These are phyloP conservation scores for Blastobotrys apis DNA, from an alignment of 1,139 yeast genomes.

Conservation along the genomic window DNA sequence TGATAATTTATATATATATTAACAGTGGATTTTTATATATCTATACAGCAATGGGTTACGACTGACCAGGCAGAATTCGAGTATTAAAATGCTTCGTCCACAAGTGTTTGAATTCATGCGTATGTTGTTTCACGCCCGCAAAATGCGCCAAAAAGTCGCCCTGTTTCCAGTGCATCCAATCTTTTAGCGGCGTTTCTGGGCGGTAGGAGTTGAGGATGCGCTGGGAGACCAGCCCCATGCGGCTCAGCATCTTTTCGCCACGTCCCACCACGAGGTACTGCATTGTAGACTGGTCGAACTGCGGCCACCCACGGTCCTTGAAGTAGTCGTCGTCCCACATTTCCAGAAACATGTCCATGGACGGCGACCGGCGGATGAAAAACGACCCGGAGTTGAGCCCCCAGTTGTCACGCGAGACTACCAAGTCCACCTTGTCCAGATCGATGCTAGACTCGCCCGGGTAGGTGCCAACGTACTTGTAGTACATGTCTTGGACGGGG, in stretches of 20 bases:
- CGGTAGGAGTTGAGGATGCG: constrained; percentile 5
- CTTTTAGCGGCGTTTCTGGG: too few relatives aligned
- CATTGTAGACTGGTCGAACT: constrained; percentile 4
- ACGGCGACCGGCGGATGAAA: constrained; percentile 29
- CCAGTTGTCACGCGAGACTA: constrained; percentile 28
- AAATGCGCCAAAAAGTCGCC: too few relatives aligned
- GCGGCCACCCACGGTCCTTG: not conserved
- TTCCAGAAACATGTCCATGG: constrained; percentile 25
- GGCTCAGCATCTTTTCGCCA: not conserved
- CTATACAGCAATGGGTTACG: too few relatives aligned
- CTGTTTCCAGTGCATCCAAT: too few relatives aligned
- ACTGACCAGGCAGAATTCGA: not conserved
- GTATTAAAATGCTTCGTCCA: not conserved
- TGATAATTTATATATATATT: constrained; percentile 1
- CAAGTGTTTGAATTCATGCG: not conserved
- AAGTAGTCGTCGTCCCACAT: constrained; percentile 9
- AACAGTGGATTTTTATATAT: not conserved
- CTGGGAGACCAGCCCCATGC: constrained; percentile 7
- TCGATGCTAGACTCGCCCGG: constrained; percentile 21
- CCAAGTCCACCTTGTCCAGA: constrained; percentile 23
- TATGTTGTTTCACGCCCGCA: not conserved
- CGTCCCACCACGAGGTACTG: not conserved
- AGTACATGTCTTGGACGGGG: constrained; percentile 21
- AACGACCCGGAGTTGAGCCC: constrained; percentile 38
- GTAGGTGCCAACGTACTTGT: constrained; percentile 19